Conservation (phyloP, 2,329 filamentous ascomycete genomes). For the Purpureocillium takamizusanense region DNA sequence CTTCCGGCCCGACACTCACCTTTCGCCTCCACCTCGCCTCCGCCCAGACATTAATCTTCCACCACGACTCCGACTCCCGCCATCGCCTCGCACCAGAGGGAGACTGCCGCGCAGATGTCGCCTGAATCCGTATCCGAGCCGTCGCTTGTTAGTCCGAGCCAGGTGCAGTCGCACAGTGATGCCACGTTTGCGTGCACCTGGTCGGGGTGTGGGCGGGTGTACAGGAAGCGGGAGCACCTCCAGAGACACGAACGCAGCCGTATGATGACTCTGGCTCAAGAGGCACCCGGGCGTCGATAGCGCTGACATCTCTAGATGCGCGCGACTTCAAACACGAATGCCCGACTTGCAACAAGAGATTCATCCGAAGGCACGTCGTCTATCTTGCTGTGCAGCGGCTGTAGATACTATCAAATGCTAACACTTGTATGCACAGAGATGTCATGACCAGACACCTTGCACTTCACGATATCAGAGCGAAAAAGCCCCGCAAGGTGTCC, state of each 20-base stretch:
- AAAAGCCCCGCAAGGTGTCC: conserved; percentile 2
- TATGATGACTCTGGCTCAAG: neutral
- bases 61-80: too few relatives aligned
- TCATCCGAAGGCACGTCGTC: conserved; percentile 2
- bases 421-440: neutral
- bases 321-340: conserved; percentile 2
- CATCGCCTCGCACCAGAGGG: too few relatives aligned
- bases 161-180: neutral
- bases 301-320: neutral
- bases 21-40: too few relatives aligned
- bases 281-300: neutral
- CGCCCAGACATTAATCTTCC: too few relatives aligned
- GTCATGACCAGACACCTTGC: conserved; percentile 3
- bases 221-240: conserved; percentile 4
- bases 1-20: too few relatives aligned
- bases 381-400: neutral
- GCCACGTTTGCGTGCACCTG: conserved; percentile 1
- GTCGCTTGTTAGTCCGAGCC: neutral
- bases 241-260: conserved; percentile 4
- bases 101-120: neutral
- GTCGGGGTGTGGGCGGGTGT: conserved; percentile 1
- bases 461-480: neutral
- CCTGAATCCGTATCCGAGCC: neutral
- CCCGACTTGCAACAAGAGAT: conserved; percentile 1
- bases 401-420: neutral